Conservation (phyloP, 2,329 filamentous ascomycete species). For the Ilyonectria robusta region DNA sequence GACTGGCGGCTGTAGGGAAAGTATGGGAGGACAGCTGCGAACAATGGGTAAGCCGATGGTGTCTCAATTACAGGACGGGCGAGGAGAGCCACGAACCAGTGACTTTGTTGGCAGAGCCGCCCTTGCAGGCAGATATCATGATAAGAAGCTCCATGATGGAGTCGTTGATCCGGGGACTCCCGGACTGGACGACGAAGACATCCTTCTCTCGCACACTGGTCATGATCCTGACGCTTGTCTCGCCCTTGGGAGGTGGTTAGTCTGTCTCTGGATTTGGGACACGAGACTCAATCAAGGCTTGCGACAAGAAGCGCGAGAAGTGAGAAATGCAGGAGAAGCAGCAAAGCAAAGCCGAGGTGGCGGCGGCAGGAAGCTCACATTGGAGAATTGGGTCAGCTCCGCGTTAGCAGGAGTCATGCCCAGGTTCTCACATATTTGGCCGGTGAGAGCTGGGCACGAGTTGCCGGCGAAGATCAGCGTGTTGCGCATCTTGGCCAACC, state of each 20-base stretch:
- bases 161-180: slow-evolving; percentile 96
- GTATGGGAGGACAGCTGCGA: slow-evolving; percentile 86
- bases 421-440: slow-evolving; percentile 77
- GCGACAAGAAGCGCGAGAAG: slow-evolving; percentile 5
- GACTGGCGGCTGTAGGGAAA: slow-evolving; percentile 99
- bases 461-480: slow-evolving; percentile 78
- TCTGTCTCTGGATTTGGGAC: slow-evolving; percentile 11
- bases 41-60: slow-evolving; percentile 37
- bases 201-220: slow-evolving; percentile 94
- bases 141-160: slow-evolving; percentile 99
- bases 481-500: slow-evolving; percentile 68
- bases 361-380: slow-evolving; percentile 65
- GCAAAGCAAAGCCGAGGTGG: slow-evolving; percentile 28
- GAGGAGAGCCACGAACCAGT: slow-evolving; percentile 76
- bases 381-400: slow-evolving; percentile 79
- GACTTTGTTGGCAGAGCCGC: slow-evolving; percentile 95
- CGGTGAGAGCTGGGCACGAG: slow-evolving; percentile 75
- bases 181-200: slow-evolving; percentile 98
- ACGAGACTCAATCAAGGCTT: slow-evolving; percentile 12
- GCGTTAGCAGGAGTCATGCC: slow-evolving; percentile 75
- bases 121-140: slow-evolving; percentile 99
- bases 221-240: slow-evolving; percentile 78
- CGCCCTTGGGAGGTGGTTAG: slow-evolving; percentile 64
- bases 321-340: slow-evolving; percentile 10
- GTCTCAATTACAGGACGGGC: slow-evolving; percentile 26